Evolutionary conservation across 2,329 filamentous ascomycete species (phyloP), one percentile per base, ranked within the genome.

Genomic region (Esteya vermicola): DNA sequence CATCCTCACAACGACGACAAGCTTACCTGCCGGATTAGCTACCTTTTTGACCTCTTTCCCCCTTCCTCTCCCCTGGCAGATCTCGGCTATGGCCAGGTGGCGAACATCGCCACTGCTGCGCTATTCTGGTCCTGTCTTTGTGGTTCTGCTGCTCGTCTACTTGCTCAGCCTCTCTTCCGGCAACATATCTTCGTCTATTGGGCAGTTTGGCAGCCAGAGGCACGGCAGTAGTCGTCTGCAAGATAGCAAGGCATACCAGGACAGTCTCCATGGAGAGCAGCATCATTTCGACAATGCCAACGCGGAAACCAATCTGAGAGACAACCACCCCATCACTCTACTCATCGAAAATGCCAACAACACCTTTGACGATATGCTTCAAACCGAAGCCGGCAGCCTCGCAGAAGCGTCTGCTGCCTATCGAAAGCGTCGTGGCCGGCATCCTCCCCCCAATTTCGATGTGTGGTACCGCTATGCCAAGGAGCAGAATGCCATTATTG

Each of bases 371-470:
- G 47, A 51, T 9, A 47, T 64, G 21, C 54, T 73, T 16, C 50
- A 57, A 13, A 58, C 60, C 26, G 61, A 65, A 44, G 72, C 70
- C 26, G 56, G 55, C 42, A 63, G 63, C 14, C 56, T 80, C 38
- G 54, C 58, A 9, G 61, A 67, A 13, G 69, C 72, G 6, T 71
- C 75, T 1, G 57, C 60, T 4, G 66, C 63, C 19, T 80, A 80
- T 51, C 65, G 75, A 42, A 52, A 57, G 21, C 63, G 65, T 36
- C 64, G 75, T 45, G 72, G 72, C 19, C 63, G 74, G 20, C 71
- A 78, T 48, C 75, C 74, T 3, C 75, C 75, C 4, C 75, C 75
- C 0, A 71, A 70, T n/a, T 80, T 80, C 50, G 65, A 74, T 44
- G 57, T 63, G 35, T 79, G 75, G 75, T 67, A 72, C 48, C 55